A percentile compares a stretch with the other conserved stretches of the same genome.
These are phyloP conservation scores for Eimeria necatrix DNA, from an alignment of 169 alveolate species.

Conservation along the genomic window DNA sequence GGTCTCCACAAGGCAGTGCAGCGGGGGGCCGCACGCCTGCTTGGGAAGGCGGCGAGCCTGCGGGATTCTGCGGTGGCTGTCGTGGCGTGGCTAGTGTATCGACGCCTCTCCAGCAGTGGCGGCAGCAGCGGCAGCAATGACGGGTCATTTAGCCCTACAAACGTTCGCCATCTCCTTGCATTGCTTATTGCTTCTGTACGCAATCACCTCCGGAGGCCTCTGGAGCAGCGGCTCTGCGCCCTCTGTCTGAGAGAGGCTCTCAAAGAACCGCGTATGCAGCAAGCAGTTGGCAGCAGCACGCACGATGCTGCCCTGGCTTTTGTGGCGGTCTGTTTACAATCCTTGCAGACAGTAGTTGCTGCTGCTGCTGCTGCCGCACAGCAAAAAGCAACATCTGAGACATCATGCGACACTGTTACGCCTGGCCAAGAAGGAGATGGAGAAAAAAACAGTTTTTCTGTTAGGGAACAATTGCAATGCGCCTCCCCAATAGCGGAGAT, in stretches of 20 bases:
- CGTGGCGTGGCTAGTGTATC: constrained; percentile 39
- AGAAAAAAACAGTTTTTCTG: background rate
- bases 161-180: constrained; percentile 54
- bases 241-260: constrained; percentile 29
- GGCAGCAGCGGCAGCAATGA: constrained; percentile 7
- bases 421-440: background rate
- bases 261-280: constrained; percentile 20
- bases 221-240: constrained; percentile 45
- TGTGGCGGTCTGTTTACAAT: constrained; percentile 47
- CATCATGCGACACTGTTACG: background rate
- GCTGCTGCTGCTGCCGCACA: constrained; percentile 2
- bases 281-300: background rate
- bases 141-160: constrained; percentile 51
- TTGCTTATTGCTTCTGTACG: constrained; percentile 40
- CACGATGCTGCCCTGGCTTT: constrained; percentile 48
- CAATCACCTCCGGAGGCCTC: constrained; percentile 5
- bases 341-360: constrained; percentile 20
- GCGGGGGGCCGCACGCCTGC: constrained; percentile 48
- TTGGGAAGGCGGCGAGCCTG: constrained; percentile 31
- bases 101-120: constrained; percentile 64
- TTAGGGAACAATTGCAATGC: background rate
- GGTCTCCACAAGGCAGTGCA: constrained; percentile 18
- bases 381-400: background rate
- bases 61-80: constrained; percentile 38
- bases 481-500: constrained; percentile 31